Evolutionary conservation across 345 rosid species (phyloP).

Genomic region (Combretum micranthum): DNA sequence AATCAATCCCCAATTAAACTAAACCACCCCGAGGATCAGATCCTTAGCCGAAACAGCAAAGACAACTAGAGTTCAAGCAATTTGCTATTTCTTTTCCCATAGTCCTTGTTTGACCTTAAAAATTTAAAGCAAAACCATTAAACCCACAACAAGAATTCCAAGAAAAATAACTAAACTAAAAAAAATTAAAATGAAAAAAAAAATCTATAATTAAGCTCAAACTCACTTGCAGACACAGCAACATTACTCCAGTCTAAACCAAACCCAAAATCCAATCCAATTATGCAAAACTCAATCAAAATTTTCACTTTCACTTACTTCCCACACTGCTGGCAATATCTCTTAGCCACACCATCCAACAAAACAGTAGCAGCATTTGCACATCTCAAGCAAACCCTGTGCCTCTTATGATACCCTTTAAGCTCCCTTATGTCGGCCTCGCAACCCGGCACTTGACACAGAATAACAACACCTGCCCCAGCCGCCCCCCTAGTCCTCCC

Average conservation of each 20-base stretch:
- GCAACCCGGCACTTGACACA: conserved; percentile 82
- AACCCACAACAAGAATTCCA: too few species aligned
- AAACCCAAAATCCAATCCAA: background rate
- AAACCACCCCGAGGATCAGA: too few species aligned
- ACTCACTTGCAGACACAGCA: too few species aligned
- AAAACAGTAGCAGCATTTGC: conserved; percentile 57
- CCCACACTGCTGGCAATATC: conserved; percentile 99
- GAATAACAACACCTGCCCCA: conserved; percentile 20
- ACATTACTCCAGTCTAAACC: background rate
- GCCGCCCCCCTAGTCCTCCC: conserved; percentile 29
- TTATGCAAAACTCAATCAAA: background rate
- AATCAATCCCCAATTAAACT: too few species aligned
- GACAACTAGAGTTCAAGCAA: too few species aligned
- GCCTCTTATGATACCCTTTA: conserved; percentile 86
- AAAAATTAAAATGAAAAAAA: too few species aligned
- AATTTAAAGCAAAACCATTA: too few species aligned
- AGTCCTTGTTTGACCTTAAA: too few species aligned
- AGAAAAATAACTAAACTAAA: too few species aligned
- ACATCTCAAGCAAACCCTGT: conserved; percentile 81
- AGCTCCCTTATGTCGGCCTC: conserved; percentile 82
- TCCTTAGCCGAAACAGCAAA: too few species aligned
- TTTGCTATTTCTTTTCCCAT: too few species aligned
- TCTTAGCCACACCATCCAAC: conserved; percentile 62
- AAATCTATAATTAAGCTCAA: too few species aligned
- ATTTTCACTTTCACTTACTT: conserved; percentile 34